Evolutionary conservation across 1,284 basidiomycete species (phyloP), one percentile per base, ranked within the genome.

Genomic region (Cutaneotrichosporon sp.): DNA sequence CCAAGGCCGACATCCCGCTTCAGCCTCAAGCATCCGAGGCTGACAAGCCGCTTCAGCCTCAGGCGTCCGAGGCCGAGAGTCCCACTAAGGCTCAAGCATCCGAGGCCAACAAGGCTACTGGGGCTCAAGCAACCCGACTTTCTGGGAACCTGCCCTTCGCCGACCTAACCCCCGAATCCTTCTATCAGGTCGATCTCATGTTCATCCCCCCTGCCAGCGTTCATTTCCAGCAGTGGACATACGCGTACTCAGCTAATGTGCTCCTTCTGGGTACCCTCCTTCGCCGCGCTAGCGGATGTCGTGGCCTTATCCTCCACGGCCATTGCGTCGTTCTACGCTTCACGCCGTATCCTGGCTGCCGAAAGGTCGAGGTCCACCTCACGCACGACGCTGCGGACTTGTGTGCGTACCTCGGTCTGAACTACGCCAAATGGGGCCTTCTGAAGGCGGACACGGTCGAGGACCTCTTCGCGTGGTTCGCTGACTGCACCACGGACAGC

Each of bases 161-260:
- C n/a, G 26, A 43, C 42, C 42, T 32, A 17, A 19, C 10, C 19
- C 42, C 42, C 29, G 24, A 39, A 19, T 17, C 42, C 5, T 68
- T 68, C 57, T 68, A 59, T 51, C 67, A 70, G 39, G 46, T 70
- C 49, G 70, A 72, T 46, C 35, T 69, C 5, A 47, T 65, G 11
- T 45, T 68, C 41, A 24, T 58, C 19, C 56, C 61, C 3, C 34
- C 44, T 19, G 11, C 22, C 17, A 31, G 43, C 1, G 19, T 45
- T 2, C 16, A 20, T 2, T 57, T 51, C 35, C 38, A 35, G 4
- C 37, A 33, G 32, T 51, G 57, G 4, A 60, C 62, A 0, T 64
- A 62, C 46, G 49, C 54, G 9, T 62, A 61, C 43, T 44, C 46
- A 29, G 17, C 52, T 4, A 50, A 51, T 8, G 33, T 57, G 12